Percentiles rank a stretch among this genome's conserved stretches.
Conservation (phyloP, 805 yeast genomes). For the Ogataea minuta region DNA sequence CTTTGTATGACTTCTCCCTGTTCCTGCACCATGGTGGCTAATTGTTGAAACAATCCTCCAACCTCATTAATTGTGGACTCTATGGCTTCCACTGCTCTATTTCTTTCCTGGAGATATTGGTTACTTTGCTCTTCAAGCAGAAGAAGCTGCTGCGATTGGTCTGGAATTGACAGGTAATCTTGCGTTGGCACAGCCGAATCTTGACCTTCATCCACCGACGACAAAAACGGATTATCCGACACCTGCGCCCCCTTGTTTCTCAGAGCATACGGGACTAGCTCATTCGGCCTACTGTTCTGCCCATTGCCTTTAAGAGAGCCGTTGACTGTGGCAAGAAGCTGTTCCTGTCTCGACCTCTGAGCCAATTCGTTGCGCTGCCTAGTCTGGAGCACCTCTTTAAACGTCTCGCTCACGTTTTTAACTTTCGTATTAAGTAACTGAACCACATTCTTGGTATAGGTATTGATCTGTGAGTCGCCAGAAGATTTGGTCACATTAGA, state of each 20-base stretch:
- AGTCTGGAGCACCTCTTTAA: constrained; percentile 82
- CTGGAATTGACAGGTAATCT: constrained; percentile 70
- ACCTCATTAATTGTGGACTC: constrained; percentile 97
- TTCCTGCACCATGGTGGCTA: constrained; percentile 96
- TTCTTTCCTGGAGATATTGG: constrained; percentile 77
- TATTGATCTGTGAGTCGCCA: constrained; percentile 61
- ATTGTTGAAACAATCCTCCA: constrained; percentile 88
- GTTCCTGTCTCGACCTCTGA: constrained; percentile 78
- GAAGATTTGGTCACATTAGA: constrained; percentile 38
- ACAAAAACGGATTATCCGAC: constrained; percentile 39
- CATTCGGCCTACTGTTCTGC: constrained; percentile 9
- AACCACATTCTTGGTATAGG: constrained; percentile 82
- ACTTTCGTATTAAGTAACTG: constrained; percentile 84
- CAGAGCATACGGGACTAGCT: constrained; percentile 29
- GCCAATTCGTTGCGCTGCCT: constrained; percentile 83
- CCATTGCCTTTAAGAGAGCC: constrained; percentile 7
- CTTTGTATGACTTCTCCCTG: constrained; percentile 96
- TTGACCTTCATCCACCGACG: constrained; percentile 25
- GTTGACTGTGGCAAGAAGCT: constrained; percentile 60
- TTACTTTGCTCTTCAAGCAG: constrained; percentile 81
- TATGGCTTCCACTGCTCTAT: constrained; percentile 90
- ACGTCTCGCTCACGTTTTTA: constrained; percentile 88
- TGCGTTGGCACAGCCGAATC: constrained; percentile 35
- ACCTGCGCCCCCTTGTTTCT: constrained; percentile 20
- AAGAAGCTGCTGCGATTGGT: constrained; percentile 79